phyloP scores from a whole-genome alignment of 192 early-diverging fungal genomes.

The Mortierella hygrophila region DNA sequence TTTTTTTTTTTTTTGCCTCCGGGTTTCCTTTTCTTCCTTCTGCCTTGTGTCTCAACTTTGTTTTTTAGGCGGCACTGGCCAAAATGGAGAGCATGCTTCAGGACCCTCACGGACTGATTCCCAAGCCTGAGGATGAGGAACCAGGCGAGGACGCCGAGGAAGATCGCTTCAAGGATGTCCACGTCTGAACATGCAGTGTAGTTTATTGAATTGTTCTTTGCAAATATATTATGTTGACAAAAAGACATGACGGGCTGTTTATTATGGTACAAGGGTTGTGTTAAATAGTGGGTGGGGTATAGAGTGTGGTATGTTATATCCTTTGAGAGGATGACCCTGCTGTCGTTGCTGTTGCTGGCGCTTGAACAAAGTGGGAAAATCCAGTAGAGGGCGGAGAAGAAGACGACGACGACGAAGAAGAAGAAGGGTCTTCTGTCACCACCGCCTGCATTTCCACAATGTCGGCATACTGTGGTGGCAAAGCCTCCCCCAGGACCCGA shows the following conservation, averaged over 20 bases:
- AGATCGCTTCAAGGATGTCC: slow-evolving; percentile 17
- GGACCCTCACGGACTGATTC: slow-evolving; percentile 33
- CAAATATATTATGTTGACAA: not conserved
- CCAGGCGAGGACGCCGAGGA: slow-evolving; percentile 38
- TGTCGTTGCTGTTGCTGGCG: not conserved
- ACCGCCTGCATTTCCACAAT: not conserved
- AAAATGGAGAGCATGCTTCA: slow-evolving; percentile 47
- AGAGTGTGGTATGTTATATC: not conserved
- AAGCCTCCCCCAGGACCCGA: slow-evolving; percentile 18
- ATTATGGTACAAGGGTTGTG: not conserved
- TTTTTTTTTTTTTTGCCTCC: not conserved
- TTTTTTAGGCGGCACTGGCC: slow-evolving; percentile 31
- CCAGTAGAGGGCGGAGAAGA: slow-evolving; percentile 2
- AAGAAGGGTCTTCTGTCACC: slow-evolving; percentile 2
- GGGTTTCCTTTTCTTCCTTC: slow-evolving; percentile 6
- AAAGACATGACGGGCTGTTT: not conserved
- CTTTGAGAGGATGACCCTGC: not conserved
- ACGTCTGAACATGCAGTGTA: not conserved
- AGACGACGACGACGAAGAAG: not conserved
- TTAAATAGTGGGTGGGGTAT: not conserved
- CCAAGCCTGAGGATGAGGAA: slow-evolving; percentile 15
- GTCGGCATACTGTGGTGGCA: slow-evolving; percentile 43
- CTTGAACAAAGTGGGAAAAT: not conserved
- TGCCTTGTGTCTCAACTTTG: not conserved
- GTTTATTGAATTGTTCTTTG: not conserved